Evolutionary conservation across 352 stramenopile genomes (phyloP).

Genomic region (Plasmopara muralis): DNA sequence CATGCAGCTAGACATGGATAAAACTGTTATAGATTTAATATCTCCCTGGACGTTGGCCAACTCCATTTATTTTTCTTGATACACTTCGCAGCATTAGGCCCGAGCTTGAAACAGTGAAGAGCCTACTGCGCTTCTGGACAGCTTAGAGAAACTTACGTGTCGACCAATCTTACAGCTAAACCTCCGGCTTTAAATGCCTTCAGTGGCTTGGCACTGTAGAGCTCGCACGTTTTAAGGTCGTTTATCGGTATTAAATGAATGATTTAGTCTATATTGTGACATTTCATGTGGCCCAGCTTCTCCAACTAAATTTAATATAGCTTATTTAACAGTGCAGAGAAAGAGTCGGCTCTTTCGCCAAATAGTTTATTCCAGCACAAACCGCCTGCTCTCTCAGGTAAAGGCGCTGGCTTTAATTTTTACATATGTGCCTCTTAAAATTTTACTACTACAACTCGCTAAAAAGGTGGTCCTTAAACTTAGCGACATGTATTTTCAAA

Average conservation of each 20-base stretch:
- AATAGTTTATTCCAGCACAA: conserved; percentile 9
- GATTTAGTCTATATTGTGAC: background rate
- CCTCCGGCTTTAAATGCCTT: background rate
- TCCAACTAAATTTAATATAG: conserved; percentile 11
- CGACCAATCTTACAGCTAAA: background rate
- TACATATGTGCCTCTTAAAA: conserved; percentile 4
- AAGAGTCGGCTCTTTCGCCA: background rate
- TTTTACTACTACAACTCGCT: background rate
- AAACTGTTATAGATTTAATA: conserved; percentile 1
- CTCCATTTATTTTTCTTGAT: background rate
- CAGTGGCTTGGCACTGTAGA: background rate
- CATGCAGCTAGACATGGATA: too few relatives aligned
- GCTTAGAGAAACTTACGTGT: background rate
- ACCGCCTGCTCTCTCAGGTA: background rate
- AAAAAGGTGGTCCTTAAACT: background rate
- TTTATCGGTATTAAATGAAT: background rate
- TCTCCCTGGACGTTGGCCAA: background rate
- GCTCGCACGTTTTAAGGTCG: background rate
- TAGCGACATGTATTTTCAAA: background rate
- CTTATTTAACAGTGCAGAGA: conserved; percentile 3
- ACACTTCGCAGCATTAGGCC: background rate
- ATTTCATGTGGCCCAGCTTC: background rate
- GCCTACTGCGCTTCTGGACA: background rate
- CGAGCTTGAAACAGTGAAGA: background rate
- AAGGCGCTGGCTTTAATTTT: conserved; percentile 6